These are phyloP conservation scores for Gossypium aridum DNA, from an alignment of 441 rosid species.

Conservation along the genomic window DNA sequence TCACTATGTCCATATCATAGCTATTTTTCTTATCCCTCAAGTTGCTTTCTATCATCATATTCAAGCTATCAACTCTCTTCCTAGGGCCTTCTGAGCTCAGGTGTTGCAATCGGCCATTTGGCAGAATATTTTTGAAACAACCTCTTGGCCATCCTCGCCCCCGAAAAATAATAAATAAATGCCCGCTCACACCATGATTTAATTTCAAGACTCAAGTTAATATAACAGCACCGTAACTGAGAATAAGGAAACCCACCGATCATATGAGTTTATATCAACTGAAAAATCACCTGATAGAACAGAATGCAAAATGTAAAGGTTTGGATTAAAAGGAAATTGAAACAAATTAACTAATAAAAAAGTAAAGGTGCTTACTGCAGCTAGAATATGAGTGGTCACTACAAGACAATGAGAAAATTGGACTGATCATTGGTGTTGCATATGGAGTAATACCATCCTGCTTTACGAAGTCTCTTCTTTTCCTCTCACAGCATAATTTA, in stretches of 20 bases:
- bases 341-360: background rate
- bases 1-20: constrained; percentile 24
- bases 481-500: constrained; percentile 46
- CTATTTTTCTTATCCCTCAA: constrained; percentile 19
- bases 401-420: constrained; percentile 52
- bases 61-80: constrained; percentile 29
- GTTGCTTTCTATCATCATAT: constrained; percentile 25
- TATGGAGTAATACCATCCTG: constrained; percentile 27
- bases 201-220: background rate
- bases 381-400: constrained; percentile 66
- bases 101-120: constrained; percentile 24
- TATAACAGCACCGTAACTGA: constrained; percentile 1
- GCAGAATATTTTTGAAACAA: constrained; percentile 25
- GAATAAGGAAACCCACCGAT: constrained; percentile 35
- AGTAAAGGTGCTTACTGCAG: constrained; percentile 36
- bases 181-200: background rate
- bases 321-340: constrained; percentile 14
- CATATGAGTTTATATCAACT: constrained; percentile 52
- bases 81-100: constrained; percentile 22
- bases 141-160: constrained; percentile 52
- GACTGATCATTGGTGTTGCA: constrained; percentile 46
- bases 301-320: constrained; percentile 4
- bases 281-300: constrained; percentile 59
- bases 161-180: constrained; percentile 25
- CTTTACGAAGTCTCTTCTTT: constrained; percentile 21